phyloP scores from a whole-genome alignment of 257 asterid species.

The Penstemon eatonii region DNA sequence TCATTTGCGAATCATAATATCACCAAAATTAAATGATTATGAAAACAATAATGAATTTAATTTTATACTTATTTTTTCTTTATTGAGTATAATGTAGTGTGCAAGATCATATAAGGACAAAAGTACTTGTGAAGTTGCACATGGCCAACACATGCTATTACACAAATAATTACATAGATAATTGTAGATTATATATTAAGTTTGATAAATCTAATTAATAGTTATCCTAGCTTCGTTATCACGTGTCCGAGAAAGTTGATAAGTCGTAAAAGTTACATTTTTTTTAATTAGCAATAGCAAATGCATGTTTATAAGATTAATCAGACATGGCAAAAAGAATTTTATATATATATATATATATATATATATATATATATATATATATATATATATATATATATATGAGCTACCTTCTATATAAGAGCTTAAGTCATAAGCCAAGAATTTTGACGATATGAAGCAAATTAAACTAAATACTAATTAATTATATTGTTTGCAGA shows the following conservation, averaged over 20 bases:
- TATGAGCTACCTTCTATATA: constrained; percentile 6
- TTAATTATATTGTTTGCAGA: no score
- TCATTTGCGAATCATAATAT: constrained; percentile 17
- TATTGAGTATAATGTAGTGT: no score
- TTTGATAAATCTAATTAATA: neutral
- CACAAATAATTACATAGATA: no score
- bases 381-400: no score
- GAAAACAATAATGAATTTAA: neutral
- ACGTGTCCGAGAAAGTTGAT: constrained; percentile 27
- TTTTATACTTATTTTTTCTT: neutral
- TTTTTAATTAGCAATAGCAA: no score
- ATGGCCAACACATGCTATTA: no score
- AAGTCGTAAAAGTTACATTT: neutral
- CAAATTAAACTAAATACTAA: neutral
- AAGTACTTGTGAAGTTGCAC: no score
- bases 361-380: no score
- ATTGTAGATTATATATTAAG: no score
- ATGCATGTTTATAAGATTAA: constrained; percentile 10
- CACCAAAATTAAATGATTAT: neutral
- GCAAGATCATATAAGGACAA: no score
- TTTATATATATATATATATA: no score
- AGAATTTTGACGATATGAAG: neutral
- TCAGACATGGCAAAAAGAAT: neutral
- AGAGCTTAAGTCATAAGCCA: constrained; percentile 28
- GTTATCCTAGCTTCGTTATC: constrained; percentile 27